phyloP scores from a whole-genome alignment of 495 filamentous ascomycete species.

The Gamarada debralockiae region DNA sequence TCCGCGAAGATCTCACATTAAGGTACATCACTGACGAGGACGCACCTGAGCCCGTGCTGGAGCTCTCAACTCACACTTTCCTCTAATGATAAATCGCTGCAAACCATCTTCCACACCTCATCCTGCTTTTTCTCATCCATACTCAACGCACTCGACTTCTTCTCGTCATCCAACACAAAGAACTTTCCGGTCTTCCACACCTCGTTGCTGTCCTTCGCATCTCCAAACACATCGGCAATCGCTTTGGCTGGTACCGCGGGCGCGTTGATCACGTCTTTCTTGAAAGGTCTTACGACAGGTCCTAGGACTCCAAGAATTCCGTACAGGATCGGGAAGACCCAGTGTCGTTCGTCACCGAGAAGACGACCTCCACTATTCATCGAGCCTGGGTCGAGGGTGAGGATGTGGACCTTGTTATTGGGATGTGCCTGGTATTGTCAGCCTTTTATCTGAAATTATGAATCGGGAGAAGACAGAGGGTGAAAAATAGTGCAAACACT shows the following conservation, averaged over 20 bases:
- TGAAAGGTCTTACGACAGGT: background rate
- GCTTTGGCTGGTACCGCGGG: background rate
- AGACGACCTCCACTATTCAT: background rate
- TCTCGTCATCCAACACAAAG: background rate
- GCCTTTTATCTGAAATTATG: no score
- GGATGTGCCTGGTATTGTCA: no score
- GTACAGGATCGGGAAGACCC: background rate
- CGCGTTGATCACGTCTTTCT: background rate
- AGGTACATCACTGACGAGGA: no score
- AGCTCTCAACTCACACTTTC: no score
- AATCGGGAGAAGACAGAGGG: no score
- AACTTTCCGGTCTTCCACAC: background rate
- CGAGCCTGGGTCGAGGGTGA: background rate
- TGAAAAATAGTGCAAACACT: no score
- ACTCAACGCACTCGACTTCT: background rate
- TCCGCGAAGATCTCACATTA: no score
- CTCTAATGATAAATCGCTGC: background rate
- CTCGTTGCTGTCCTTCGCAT: no score
- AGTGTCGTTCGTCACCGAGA: background rate
- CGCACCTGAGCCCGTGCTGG: no score
- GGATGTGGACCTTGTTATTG: no score
- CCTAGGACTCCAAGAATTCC: background rate
- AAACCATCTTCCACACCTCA: conserved; percentile 1
- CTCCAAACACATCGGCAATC: conserved; percentile 1
- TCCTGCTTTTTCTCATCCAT: background rate